phyloP scores from a whole-genome alignment of 1,139 yeast species.

The Protomyces inundatus region DNA sequence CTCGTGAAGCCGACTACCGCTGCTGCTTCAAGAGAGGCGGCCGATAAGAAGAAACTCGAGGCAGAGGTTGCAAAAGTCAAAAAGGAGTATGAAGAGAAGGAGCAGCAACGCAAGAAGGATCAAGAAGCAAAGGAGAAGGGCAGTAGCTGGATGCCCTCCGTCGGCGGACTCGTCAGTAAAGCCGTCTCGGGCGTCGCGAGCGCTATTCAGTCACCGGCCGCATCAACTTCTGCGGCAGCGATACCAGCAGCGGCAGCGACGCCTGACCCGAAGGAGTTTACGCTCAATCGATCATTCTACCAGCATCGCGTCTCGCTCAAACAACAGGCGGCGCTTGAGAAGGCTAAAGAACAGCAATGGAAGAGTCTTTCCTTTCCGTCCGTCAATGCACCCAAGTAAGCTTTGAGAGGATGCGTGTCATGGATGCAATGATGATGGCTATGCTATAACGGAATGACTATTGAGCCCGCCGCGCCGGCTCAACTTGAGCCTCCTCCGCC shows the following conservation, averaged over 20 bases:
- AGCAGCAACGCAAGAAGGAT: slow-evolving; percentile 32
- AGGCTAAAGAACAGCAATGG: slow-evolving; percentile 32
- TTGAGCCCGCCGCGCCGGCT: neutral
- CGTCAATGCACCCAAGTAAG: neutral
- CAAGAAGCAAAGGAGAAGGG: slow-evolving; percentile 32
- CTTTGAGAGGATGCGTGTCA: too few species aligned
- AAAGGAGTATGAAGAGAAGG: slow-evolving; percentile 37
- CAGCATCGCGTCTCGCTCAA: slow-evolving; percentile 48
- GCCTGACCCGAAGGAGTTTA: slow-evolving; percentile 47
- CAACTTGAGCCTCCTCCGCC: slow-evolving; percentile 3
- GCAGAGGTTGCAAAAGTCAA: slow-evolving; percentile 39
- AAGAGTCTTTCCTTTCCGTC: slow-evolving; percentile 1
- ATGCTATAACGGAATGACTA: neutral
- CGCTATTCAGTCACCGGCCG: slow-evolving; percentile 31
- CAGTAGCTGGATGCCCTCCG: slow-evolving; percentile 5
- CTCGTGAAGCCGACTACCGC: slow-evolving; percentile 47
- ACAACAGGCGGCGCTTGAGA: slow-evolving; percentile 43
- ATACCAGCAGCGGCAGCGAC: slow-evolving; percentile 34
- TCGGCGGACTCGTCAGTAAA: neutral
- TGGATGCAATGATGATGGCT: neutral
- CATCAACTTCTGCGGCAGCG: slow-evolving; percentile 17
- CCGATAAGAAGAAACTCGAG: slow-evolving; percentile 41
- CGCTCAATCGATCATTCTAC: slow-evolving; percentile 52
- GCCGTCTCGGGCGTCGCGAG: neutral
- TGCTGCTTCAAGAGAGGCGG: slow-evolving; percentile 41